Percentiles rank a stretch among this genome's conserved stretches.
Evolutionary conservation across 495 filamentous ascomycete species (phyloP).

Genomic region (Opeltia flavorubescens): DNA sequence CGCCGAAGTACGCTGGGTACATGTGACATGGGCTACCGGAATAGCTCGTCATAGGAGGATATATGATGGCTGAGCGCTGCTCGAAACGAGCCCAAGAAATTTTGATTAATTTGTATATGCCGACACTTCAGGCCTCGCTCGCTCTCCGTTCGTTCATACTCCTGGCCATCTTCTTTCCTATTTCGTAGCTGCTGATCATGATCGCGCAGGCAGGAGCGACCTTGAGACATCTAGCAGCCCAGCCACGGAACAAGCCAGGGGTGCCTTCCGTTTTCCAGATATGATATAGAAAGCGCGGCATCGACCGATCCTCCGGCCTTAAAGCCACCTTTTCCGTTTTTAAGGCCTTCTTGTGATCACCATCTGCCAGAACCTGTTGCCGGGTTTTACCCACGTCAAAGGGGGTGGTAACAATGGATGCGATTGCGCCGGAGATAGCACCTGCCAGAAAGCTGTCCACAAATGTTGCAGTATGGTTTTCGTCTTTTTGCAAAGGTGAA

Average conservation of each 20-base stretch:
- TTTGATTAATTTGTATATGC: neutral
- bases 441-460: slow-evolving; percentile 81
- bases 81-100: too few species aligned
- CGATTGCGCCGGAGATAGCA: slow-evolving; percentile 64
- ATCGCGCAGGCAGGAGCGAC: slow-evolving; percentile 97
- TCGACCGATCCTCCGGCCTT: slow-evolving; percentile 55
- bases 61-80: too few species aligned
- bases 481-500: slow-evolving; percentile 31
- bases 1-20: too few species aligned
- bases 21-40: too few species aligned
- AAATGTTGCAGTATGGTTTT: slow-evolving; percentile 58
- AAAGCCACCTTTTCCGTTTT: slow-evolving; percentile 28
- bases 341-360: slow-evolving; percentile 15
- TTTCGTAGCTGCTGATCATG: slow-evolving; percentile 96
- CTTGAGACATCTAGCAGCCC: slow-evolving; percentile 81
- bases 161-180: slow-evolving; percentile 79
- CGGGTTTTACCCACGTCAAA: slow-evolving; percentile 97
- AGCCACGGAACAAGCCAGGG: slow-evolving; percentile 73
- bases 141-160: slow-evolving; percentile 54
- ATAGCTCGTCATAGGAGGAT: too few species aligned
- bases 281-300: slow-evolving; percentile 69
- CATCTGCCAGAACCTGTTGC: slow-evolving; percentile 56
- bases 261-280: slow-evolving; percentile 78
- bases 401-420: slow-evolving; percentile 82
- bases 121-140: neutral